Evolutionary conservation across 768 basidiomycete genomes (phyloP), one percentile per base, ranked within the genome.

Genomic region (Boletus sp.): DNA sequence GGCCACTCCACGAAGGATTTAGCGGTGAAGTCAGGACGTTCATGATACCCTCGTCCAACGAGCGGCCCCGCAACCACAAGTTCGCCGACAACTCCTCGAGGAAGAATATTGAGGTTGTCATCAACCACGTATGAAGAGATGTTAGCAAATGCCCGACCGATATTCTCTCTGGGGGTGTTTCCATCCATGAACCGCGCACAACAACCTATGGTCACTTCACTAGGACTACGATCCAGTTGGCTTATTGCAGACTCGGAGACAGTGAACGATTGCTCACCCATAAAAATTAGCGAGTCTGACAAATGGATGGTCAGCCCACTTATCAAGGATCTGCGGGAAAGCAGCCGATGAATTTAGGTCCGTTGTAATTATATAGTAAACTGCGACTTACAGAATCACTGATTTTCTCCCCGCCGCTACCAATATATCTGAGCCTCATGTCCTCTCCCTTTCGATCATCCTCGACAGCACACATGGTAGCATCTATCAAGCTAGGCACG

Each of bases 341-440:
- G 12, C 1, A 15, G 7, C 29, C 47, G 18, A 41, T 10, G 20
- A 9, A 35, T 28, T 33, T 24, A 56, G 37, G 11, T 10, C 17
- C n/a, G 14, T 51, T 54, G 17, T 20, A 12, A 32, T 29, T 8
- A 48, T 17, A 33, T 20, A 8, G 15, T 24, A 36, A 42, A 45
- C 53, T 8, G 5, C n/a, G 36, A 66, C 76, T 57, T 54, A 81
- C 80, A 18, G 77, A 70, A 61, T 82, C 79, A 47, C 75, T 79
- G 64, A 82, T 80, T 65, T 82, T 82, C 66, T 82, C 80, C 5
- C 80, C 80, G 12, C 80, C 80, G 56, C 79, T 78, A 4, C 71
- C 78, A 36, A 82, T 77, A 56, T 76, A 82, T 20, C 75, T 70
- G 33, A 82, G 65, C 20, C 64, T 64, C 49, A 73, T 71, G 39